Evolutionary conservation across 345 rosid genomes (phyloP).

Genomic region (Psidium guajava): DNA sequence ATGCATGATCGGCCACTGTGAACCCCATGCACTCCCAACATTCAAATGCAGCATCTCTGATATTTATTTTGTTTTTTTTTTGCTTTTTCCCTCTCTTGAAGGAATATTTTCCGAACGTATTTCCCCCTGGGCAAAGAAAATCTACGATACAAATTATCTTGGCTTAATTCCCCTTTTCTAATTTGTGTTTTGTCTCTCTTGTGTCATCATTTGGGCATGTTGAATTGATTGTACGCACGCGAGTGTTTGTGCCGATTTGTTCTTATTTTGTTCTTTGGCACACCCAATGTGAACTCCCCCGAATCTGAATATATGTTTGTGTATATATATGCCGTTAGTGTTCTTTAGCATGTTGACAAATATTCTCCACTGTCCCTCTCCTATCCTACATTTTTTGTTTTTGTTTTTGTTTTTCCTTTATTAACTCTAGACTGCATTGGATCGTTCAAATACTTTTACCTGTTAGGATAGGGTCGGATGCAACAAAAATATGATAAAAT

Average conservation of each 20-base stretch:
- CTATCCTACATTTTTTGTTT: neutral
- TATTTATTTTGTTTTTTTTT: too few relatives aligned
- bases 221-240: neutral
- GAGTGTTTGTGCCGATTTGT: neutral
- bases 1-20: too few relatives aligned
- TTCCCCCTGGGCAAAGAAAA: too few relatives aligned
- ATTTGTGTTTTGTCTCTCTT: neutral
- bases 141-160: neutral
- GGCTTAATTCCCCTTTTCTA: neutral
- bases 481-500: neutral
- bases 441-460: rapidly evolving
- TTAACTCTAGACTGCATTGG: neutral
- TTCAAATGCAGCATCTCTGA: too few relatives aligned
- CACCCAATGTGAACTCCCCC: neutral
- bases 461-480: rapidly evolving
- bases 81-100: too few relatives aligned
- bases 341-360: neutral
- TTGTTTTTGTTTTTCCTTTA: too few relatives aligned
- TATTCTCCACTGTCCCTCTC: neutral
- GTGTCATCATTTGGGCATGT: neutral
- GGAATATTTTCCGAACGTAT: too few relatives aligned
- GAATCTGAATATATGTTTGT: neutral
- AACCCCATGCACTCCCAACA: too few relatives aligned
- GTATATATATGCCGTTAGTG: neutral
- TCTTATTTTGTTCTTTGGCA: neutral